These are phyloP conservation scores for Colletotrichum costaricense DNA, from an alignment of 2,329 filamentous ascomycete species.

Conservation along the genomic window DNA sequence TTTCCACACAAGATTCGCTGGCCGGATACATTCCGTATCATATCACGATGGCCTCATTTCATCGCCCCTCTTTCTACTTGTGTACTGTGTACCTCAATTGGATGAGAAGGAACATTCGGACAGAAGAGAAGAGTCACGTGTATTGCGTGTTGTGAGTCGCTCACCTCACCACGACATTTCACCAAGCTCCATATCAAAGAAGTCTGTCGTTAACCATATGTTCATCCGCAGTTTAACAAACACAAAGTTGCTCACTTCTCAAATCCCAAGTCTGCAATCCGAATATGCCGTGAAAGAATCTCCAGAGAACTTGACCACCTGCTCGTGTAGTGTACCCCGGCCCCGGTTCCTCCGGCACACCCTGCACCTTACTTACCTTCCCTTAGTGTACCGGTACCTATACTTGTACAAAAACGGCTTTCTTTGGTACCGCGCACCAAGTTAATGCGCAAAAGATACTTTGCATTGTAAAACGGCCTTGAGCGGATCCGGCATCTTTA, in stretches of 20 bases:
- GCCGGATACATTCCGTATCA: neutral
- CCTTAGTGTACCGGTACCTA: neutral
- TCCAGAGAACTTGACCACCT: neutral
- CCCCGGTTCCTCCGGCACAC: conserved; percentile 15
- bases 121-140: neutral
- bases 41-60: neutral
- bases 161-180: neutral
- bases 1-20: neutral
- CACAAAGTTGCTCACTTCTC: neutral
- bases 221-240: too few species aligned
- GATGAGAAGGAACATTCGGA: neutral
- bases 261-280: neutral
- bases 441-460: neutral
- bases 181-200: neutral
- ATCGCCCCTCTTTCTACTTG: neutral
- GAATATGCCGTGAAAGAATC: neutral
- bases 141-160: neutral
- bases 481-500: conserved; percentile 12
- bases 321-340: neutral
- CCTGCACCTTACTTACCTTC: neutral
- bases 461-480: neutral
- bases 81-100: neutral
- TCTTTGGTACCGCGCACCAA: neutral
- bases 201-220: neutral
- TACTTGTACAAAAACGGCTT: neutral